Conservation (phyloP, 768 basidiomycete genomes). For the Pleurotus ostreatus region DNA sequence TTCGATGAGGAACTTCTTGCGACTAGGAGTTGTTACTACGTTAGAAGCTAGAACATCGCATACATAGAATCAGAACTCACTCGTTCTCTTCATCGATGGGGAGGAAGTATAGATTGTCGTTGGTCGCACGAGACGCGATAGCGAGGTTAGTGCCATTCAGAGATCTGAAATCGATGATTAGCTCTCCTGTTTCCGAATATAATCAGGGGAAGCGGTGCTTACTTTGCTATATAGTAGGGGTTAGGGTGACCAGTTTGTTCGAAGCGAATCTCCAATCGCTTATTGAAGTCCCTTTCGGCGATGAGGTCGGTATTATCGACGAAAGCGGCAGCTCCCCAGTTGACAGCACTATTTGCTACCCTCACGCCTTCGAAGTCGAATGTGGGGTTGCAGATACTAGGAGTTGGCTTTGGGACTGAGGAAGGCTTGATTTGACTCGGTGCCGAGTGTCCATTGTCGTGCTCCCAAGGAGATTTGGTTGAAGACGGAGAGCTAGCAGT, state of each 20-base stretch:
- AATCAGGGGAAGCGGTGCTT: neutral
- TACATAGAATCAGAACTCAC: neutral
- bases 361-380: slow-evolving; percentile 4
- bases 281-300: neutral
- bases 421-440: neutral
- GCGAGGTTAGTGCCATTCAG: slow-evolving; percentile 3
- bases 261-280: slow-evolving; percentile 4
- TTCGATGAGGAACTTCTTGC: neutral
- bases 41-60: neutral
- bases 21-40: neutral
- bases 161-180: neutral
- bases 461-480: neutral
- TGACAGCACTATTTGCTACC: slow-evolving; percentile 3
- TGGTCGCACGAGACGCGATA: neutral
- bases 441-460: neutral
- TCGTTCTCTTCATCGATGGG: neutral
- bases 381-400: slow-evolving; percentile 4
- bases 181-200: neutral
- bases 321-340: slow-evolving; percentile 4
- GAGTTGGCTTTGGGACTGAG: neutral
- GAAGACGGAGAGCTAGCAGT: neutral
- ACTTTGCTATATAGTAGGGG: slow-evolving; percentile 5
- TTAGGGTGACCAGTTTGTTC: slow-evolving; percentile 2
- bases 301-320: neutral
- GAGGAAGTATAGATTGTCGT: slow-evolving; percentile 4